A percentile compares a stretch with the other conserved stretches of the same genome.
Evolutionary conservation across 345 rosid genomes (phyloP).

Genomic region (Fremontodendron californicum): DNA sequence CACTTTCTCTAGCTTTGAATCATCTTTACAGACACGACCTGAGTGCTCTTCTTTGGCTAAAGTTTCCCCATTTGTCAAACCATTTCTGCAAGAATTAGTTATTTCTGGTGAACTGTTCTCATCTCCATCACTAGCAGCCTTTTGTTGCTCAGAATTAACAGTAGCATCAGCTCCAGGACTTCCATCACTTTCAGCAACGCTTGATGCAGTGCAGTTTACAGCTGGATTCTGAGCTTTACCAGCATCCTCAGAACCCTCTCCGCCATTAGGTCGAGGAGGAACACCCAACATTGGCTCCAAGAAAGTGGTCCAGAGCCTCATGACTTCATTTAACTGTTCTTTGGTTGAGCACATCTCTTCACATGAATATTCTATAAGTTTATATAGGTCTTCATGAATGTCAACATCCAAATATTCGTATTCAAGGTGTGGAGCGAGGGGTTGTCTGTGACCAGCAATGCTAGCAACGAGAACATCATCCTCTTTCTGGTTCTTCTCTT

Average conservation of each 20-base stretch:
- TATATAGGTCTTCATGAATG: constrained; percentile 83
- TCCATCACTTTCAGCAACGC: constrained; percentile 47
- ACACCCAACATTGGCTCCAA: constrained; percentile 82
- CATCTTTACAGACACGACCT: constrained; percentile 40
- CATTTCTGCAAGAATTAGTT: constrained; percentile 37
- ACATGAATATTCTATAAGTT: constrained; percentile 87
- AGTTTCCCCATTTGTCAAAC: constrained; percentile 46
- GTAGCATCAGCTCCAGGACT: constrained; percentile 36
- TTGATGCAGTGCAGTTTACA: constrained; percentile 35
- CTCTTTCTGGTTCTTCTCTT: constrained; percentile 80
- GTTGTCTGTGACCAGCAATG: constrained; percentile 77
- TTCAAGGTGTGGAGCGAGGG: constrained; percentile 58
- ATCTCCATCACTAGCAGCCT: constrained; percentile 32
- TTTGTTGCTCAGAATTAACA: constrained; percentile 28
- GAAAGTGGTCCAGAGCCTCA: constrained; percentile 82
- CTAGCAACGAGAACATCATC: constrained; percentile 71
- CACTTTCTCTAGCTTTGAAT: constrained; percentile 42
- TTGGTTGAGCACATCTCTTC: constrained; percentile 90
- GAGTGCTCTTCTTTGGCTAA: constrained; percentile 40
- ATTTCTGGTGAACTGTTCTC: constrained; percentile 41
- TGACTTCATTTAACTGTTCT: constrained; percentile 81
- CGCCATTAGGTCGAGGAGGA: constrained; percentile 40
- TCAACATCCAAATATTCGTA: constrained; percentile 55
- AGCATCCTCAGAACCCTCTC: constrained; percentile 44
- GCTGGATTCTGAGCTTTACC: constrained; percentile 33